Percentiles rank a stretch among this genome's conserved stretches.
phyloP scores from a whole-genome alignment of 2,329 filamentous ascomycete species.

The Lithohypha guttulata region DNA sequence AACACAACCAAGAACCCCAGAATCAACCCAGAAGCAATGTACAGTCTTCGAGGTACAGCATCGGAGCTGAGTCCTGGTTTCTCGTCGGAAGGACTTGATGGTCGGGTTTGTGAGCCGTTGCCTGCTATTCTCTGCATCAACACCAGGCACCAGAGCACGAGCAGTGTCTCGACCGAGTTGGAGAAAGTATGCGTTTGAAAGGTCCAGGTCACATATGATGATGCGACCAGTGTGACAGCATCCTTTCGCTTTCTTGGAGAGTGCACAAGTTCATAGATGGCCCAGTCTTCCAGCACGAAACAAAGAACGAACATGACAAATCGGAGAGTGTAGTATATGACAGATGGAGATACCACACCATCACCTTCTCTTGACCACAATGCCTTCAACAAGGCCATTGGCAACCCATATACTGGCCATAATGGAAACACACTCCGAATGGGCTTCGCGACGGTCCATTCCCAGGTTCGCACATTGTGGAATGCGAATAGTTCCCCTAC shows the following conservation, averaged over 20 bases:
- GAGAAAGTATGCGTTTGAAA: constrained; percentile 98
- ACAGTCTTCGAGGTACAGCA: neutral
- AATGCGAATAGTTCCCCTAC: constrained; percentile 90
- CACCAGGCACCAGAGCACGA: constrained; percentile 87
- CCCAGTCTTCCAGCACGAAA: constrained; percentile 97
- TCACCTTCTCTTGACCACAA: constrained; percentile 76
- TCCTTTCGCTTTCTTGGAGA: constrained; percentile 59
- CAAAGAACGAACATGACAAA: constrained; percentile 88
- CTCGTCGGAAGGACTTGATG: constrained; percentile 1
- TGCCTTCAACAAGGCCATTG: constrained; percentile 87
- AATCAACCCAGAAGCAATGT: constrained; percentile 50
- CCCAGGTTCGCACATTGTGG: constrained; percentile 83
- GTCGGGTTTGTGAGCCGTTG: neutral
- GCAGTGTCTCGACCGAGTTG: constrained; percentile 88
- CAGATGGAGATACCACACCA: constrained; percentile 67
- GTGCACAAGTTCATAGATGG: constrained; percentile 78
- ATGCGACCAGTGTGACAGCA: constrained; percentile 76
- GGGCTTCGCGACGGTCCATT: constrained; percentile 78
- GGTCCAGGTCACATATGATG: constrained; percentile 97
- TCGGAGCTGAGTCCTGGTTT: neutral
- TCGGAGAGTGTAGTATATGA: constrained; percentile 81
- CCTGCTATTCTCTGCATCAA: constrained; percentile 67
- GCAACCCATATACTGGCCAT: constrained; percentile 89
- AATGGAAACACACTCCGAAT: constrained; percentile 93
- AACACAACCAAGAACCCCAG: constrained; percentile 74